Evolutionary conservation across 139 green algal species (phyloP).

Genomic region (Mesotaenium endlicherianum): DNA sequence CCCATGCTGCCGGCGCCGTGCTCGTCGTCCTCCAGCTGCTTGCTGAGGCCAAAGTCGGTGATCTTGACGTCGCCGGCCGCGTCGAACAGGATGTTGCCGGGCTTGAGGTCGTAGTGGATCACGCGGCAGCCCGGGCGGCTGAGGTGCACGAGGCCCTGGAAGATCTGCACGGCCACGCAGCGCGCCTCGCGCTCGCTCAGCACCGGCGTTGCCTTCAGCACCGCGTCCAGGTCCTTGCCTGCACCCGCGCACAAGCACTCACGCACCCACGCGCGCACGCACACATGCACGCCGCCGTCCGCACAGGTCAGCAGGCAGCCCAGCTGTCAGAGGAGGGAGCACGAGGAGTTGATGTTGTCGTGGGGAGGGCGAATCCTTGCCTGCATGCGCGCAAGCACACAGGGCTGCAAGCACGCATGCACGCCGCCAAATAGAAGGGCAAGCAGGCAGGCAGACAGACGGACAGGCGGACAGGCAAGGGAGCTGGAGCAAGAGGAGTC

Average conservation of each 20-base stretch:
- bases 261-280: too few relatives aligned
- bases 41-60: conserved; percentile 94
- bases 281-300: too few relatives aligned
- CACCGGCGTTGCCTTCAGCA: conserved; percentile 61
- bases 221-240: conserved; percentile 74
- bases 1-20: not conserved
- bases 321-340: too few relatives aligned
- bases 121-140: conserved; percentile 55
- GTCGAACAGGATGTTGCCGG: conserved; percentile 95
- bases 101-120: conserved; percentile 94
- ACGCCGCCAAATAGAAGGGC: too few relatives aligned
- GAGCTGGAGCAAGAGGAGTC: too few relatives aligned
- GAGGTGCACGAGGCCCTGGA: conserved; percentile 47
- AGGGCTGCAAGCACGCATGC: too few relatives aligned
- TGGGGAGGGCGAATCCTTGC: too few relatives aligned
- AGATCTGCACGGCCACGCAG: conserved; percentile 67
- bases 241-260: not conserved
- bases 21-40: conserved; percentile 62
- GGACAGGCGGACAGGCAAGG: too few relatives aligned
- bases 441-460: too few relatives aligned
- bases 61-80: conserved; percentile 79
- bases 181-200: conserved; percentile 84
- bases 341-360: too few relatives aligned
- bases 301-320: too few relatives aligned
- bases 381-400: too few relatives aligned